phyloP scores from a whole-genome alignment of 257 asterid species.

The Solanum tarapatanum region DNA sequence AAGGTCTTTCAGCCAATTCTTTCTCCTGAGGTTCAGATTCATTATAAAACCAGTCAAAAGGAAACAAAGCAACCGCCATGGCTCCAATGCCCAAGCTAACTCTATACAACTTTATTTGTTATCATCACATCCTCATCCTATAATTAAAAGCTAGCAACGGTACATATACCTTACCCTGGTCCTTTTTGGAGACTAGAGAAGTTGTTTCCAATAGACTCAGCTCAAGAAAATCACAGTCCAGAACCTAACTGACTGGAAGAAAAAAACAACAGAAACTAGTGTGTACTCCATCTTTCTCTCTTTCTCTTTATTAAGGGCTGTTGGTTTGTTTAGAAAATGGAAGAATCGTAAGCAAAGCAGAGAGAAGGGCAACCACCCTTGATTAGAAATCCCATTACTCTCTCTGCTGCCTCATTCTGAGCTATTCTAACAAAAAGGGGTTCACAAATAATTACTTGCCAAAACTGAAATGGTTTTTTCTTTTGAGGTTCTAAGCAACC shows the following conservation, averaged over 20 bases:
- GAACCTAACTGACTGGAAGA: not conserved
- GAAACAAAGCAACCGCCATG: not conserved
- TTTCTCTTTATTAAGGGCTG: not conserved
- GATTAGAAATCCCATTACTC: constrained; percentile 7
- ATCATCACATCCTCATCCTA: not conserved
- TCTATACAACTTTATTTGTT: not conserved
- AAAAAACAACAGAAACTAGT: not conserved
- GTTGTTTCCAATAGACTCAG: not conserved
- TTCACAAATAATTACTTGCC: not conserved
- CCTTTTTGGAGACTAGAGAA: not conserved
- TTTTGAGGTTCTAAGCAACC: not conserved
- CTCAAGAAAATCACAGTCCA: not conserved
- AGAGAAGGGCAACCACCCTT: constrained; percentile 46
- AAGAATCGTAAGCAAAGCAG: constrained; percentile 16
- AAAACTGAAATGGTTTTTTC: not conserved
- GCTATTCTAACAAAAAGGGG: not conserved
- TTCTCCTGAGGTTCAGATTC: not conserved
- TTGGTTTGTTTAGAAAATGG: not conserved
- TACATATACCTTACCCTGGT: not conserved
- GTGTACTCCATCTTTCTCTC: not conserved
- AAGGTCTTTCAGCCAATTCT: not conserved
- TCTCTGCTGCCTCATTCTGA: not conserved
- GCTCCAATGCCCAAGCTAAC: not conserved
- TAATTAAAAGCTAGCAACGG: not conserved
- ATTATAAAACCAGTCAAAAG: not conserved